Evolutionary conservation across 2,329 filamentous ascomycete genomes (phyloP).

Genomic region (Monilinia fructigena): DNA sequence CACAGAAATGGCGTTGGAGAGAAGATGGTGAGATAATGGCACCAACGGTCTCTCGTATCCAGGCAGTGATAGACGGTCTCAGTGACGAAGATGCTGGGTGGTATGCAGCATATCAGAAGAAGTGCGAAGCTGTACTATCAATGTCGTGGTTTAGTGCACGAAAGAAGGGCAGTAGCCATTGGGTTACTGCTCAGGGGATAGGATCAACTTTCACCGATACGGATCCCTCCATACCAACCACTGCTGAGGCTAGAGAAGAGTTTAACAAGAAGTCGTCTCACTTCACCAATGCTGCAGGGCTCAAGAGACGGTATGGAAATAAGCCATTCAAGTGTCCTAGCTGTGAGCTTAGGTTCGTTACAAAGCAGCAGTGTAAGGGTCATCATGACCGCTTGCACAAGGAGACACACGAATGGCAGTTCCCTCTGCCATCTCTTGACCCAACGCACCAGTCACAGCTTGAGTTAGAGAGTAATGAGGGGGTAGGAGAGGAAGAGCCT

Average conservation of each 20-base stretch:
- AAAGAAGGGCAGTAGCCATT: neutral
- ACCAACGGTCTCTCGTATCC: neutral
- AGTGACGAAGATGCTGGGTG: neutral
- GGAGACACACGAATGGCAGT: neutral
- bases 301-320: neutral
- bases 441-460: neutral
- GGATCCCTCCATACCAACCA: neutral
- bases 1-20: constrained; percentile 6
- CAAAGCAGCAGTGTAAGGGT: neutral
- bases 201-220: neutral
- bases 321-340: neutral
- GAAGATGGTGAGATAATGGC: neutral
- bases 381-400: neutral
- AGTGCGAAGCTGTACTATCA: neutral
- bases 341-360: neutral
- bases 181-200: neutral
- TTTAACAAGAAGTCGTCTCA: neutral
- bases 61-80: neutral
- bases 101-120: neutral
- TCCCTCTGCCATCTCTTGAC: neutral
- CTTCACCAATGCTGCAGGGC: neutral
- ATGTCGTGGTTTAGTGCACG: neutral
- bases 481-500: neutral
- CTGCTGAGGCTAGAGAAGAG: neutral
- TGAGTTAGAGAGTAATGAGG: neutral